Evolutionary conservation across 345 rosid genomes (phyloP).

Genomic region (Hirschfeldia incana): DNA sequence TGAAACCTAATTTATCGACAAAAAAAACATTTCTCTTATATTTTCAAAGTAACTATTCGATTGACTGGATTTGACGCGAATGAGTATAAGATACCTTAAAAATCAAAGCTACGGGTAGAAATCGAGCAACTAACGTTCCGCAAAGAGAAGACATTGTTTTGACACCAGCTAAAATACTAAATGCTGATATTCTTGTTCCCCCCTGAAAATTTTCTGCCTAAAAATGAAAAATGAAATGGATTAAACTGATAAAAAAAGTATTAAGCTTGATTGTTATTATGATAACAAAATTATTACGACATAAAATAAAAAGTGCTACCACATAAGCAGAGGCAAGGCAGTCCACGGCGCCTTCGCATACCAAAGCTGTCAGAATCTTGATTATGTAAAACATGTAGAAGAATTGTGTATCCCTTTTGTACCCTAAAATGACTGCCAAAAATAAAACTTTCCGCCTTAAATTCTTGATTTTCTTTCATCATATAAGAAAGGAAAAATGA

Average conservation of each 20-base stretch:
- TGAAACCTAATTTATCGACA: slow-evolving; percentile 50
- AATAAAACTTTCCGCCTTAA: neutral
- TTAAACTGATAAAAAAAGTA: neutral
- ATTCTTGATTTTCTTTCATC: neutral
- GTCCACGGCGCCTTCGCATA: slow-evolving; percentile 59
- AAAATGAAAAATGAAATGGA: neutral
- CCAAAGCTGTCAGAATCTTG: slow-evolving; percentile 65
- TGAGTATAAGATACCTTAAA: slow-evolving; percentile 56
- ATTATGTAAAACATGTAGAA: slow-evolving; percentile 63
- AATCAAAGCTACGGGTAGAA: slow-evolving; percentile 51
- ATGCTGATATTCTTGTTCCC: slow-evolving; percentile 59
- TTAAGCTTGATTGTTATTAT: neutral
- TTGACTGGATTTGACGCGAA: neutral
- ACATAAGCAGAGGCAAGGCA: slow-evolving; percentile 86
- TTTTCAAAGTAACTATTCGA: neutral
- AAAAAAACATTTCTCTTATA: neutral
- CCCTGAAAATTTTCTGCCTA: slow-evolving; percentile 70
- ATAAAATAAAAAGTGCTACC: slow-evolving; percentile 44
- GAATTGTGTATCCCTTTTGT: slow-evolving; percentile 57
- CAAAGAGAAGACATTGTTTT: slow-evolving; percentile 50
- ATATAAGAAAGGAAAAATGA: neutral
- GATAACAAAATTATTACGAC: neutral
- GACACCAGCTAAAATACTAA: slow-evolving; percentile 68
- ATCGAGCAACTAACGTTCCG: slow-evolving; percentile 72
- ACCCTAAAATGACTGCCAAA: slow-evolving; percentile 77